phyloP scores from a whole-genome alignment of 1,284 basidiomycete genomes.

The Vanrija sp. region DNA sequence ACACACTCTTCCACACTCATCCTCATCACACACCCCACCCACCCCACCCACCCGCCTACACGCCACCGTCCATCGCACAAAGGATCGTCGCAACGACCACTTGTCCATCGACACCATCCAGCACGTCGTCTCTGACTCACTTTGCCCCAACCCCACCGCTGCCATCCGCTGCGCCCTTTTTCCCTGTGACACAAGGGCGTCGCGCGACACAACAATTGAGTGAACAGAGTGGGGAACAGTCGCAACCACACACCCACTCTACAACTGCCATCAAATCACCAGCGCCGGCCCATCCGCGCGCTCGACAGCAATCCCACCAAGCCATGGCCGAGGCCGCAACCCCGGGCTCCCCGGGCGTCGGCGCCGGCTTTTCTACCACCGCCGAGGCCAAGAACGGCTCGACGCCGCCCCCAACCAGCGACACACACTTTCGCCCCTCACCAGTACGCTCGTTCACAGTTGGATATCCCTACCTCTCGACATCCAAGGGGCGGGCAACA shows the following conservation, averaged over 20 bases:
- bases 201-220: too few relatives aligned
- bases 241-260: not conserved
- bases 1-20: not conserved
- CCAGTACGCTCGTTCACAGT: conserved; percentile 18
- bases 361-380: not conserved
- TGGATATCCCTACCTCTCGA: conserved; percentile 18
- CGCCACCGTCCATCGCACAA: not conserved
- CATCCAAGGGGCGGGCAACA: conserved; percentile 32
- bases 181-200: too few relatives aligned
- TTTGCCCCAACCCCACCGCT: too few relatives aligned
- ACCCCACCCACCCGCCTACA: not conserved
- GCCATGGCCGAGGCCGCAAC: conserved; percentile 11
- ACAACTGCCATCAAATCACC: not conserved
- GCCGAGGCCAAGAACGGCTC: not conserved
- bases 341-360: not conserved
- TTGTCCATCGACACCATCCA: too few relatives aligned
- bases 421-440: conserved; percentile 10
- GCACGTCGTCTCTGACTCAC: too few relatives aligned
- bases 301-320: not conserved
- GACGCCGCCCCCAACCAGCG: conserved; percentile 2
- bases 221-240: not conserved
- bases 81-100: too few relatives aligned
- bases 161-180: too few relatives aligned
- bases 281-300: not conserved
- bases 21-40: not conserved